Evolutionary conservation across 352 stramenopile genomes (phyloP).

Genomic region (Stramenopiles sp.): DNA sequence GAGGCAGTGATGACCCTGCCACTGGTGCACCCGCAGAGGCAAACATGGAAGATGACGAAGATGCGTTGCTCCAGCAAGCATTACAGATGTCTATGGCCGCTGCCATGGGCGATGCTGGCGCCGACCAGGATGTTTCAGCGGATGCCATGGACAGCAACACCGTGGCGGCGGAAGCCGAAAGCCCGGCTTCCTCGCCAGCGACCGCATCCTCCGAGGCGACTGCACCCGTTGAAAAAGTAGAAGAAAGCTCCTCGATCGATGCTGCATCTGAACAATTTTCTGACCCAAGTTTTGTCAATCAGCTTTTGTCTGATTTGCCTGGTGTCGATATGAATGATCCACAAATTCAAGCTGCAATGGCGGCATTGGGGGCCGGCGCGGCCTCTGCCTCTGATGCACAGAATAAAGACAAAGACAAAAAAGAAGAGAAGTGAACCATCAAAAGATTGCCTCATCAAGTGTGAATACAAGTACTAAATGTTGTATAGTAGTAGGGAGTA

Average conservation of each 20-base stretch:
- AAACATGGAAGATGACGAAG: constrained; percentile 33
- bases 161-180: constrained; percentile 20
- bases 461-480: too few species aligned
- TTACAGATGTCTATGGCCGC: constrained; percentile 47
- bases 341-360: constrained; percentile 36
- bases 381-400: too few species aligned
- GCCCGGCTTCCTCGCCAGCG: neutral
- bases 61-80: constrained; percentile 48
- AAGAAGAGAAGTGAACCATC: neutral
- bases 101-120: constrained; percentile 11
- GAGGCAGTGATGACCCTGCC: constrained; percentile 20
- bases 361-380: neutral
- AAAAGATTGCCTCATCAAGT: too few species aligned
- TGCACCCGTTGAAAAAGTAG: constrained; percentile 25
- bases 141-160: constrained; percentile 33
- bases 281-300: constrained; percentile 65
- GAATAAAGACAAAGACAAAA: neutral
- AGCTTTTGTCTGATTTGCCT: constrained; percentile 53
- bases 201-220: constrained; percentile 24
- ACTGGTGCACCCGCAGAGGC: neutral
- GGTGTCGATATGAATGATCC: constrained; percentile 72
- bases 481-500: too few species aligned
- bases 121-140: constrained; percentile 16
- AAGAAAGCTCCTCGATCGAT: constrained; percentile 18
- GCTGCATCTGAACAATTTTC: constrained; percentile 50